Conservation (phyloP, 2,329 filamentous ascomycete genomes). For the Fusarium luffae region DNA sequence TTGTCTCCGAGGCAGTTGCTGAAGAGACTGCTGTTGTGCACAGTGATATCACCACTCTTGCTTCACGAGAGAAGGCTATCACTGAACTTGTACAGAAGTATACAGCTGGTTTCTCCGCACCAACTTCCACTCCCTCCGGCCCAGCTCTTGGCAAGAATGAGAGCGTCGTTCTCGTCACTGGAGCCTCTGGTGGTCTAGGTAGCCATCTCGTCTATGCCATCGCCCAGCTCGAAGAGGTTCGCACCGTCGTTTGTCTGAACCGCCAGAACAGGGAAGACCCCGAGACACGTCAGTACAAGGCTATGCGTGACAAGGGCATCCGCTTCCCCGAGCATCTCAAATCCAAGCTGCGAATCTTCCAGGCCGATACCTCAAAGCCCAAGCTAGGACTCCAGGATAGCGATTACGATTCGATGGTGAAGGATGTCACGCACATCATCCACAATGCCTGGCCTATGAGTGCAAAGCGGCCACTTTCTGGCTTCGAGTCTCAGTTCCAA, state of each 20-base stretch:
- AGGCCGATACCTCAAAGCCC: conserved; percentile 13
- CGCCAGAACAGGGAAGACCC: conserved; percentile 15
- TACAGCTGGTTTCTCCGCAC: background rate
- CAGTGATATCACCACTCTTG: background rate
- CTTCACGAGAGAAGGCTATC: background rate
- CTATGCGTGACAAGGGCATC: conserved; percentile 32
- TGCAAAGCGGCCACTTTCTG: conserved; percentile 29
- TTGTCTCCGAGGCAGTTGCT: background rate
- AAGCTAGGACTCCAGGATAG: conserved; percentile 7
- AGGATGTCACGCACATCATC: conserved; percentile 26
- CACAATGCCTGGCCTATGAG: conserved; percentile 43
- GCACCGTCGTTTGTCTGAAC: conserved; percentile 20
- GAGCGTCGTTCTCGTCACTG: conserved; percentile 14
- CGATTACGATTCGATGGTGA: too few species aligned
- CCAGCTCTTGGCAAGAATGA: background rate
- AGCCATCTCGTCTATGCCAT: conserved; percentile 32
- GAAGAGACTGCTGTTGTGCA: background rate
- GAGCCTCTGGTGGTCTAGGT: conserved; percentile 14
- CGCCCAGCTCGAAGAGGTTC: conserved; percentile 19
- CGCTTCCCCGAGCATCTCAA: conserved; percentile 20
- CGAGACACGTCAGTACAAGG: background rate
- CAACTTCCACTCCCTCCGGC: background rate
- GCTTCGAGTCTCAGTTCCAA: conserved; percentile 38
- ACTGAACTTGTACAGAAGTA: conserved; percentile 23
- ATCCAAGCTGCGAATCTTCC: conserved; percentile 15